phyloP scores from a whole-genome alignment of 495 filamentous ascomycete genomes.

The Cryomyces minteri region DNA sequence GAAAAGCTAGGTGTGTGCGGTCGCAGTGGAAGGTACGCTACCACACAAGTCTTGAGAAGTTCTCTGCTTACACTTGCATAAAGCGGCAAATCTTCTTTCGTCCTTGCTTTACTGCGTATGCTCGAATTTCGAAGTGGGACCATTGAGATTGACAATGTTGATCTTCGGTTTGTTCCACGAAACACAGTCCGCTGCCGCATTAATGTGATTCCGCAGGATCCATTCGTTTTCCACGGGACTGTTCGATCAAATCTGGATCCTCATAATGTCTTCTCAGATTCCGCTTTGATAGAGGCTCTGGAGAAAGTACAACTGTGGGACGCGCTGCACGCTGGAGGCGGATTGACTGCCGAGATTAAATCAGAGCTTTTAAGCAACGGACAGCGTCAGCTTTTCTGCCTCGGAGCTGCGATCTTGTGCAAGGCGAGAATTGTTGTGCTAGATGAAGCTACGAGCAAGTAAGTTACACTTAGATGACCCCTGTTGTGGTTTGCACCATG shows the following conservation, averaged over 20 bases:
- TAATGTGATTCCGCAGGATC: constrained; percentile 13
- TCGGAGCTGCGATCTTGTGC: constrained; percentile 23
- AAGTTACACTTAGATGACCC: not conserved
- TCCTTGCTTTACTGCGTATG: constrained; percentile 9
- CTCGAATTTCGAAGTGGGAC: constrained; percentile 5
- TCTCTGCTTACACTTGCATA: too few relatives aligned
- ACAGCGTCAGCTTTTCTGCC: constrained; percentile 28
- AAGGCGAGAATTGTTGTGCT: constrained; percentile 22
- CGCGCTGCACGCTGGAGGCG: not conserved
- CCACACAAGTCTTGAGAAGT: too few relatives aligned
- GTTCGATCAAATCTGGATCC: constrained; percentile 70
- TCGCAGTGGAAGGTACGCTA: constrained; percentile 1
- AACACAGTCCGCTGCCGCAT: constrained; percentile 5
- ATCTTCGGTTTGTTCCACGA: constrained; percentile 6
- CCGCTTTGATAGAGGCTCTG: constrained; percentile 55
- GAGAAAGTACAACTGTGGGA: constrained; percentile 48
- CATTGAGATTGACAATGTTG: constrained; percentile 9
- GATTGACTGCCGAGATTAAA: constrained; percentile 7
- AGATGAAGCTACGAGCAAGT: constrained; percentile 24
- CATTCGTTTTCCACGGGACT: constrained; percentile 60
- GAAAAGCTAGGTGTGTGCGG: not conserved
- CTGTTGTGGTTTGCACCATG: not conserved
- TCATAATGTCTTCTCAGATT: constrained; percentile 52
- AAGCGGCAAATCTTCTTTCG: constrained; percentile 50
- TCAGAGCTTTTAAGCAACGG: constrained; percentile 23